phyloP scores from a whole-genome alignment of 1,284 basidiomycete genomes.

The Singerocomus rubriflavus region DNA sequence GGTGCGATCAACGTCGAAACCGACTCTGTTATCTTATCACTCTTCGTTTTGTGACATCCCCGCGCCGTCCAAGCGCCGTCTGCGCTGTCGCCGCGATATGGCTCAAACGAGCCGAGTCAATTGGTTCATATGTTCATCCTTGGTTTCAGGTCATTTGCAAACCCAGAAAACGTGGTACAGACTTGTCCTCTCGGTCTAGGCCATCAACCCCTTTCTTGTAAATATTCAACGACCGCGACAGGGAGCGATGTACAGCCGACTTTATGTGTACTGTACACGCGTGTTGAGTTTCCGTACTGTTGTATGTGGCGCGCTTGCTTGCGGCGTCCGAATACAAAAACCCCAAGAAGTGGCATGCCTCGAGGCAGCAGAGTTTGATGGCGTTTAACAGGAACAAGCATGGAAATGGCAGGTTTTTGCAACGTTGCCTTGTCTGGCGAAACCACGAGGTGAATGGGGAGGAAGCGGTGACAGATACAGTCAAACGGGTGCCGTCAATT shows the following conservation, averaged over 20 bases:
- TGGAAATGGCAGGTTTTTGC: constrained; percentile 1
- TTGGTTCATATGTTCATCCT: constrained; percentile 12
- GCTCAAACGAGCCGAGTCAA: no score
- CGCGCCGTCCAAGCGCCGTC: constrained; percentile 26
- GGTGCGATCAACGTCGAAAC: constrained; percentile 17
- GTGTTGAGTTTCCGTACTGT: neutral
- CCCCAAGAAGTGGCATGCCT: constrained; percentile 15
- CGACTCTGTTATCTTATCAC: constrained; percentile 28
- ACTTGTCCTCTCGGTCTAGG: neutral
- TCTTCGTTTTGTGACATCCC: constrained; percentile 7
- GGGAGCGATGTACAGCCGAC: no score
- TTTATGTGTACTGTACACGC: no score
- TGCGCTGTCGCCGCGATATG: neutral
- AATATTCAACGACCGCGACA: no score
- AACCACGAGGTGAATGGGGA: constrained; percentile 13
- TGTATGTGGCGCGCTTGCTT: constrained; percentile 17
- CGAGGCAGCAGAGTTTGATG: constrained; percentile 34
- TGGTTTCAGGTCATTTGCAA: neutral
- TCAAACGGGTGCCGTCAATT: constrained; percentile 5
- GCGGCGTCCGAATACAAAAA: constrained; percentile 8
- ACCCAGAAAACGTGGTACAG: constrained; percentile 4
- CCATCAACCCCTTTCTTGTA: neutral
- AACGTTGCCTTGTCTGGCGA: constrained; percentile 6
- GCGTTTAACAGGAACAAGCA: neutral
- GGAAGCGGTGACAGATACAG: constrained; percentile 16